A percentile compares a stretch with the other conserved stretches of the same genome.
These are phyloP conservation scores for Spathaspora passalidarum DNA, from an alignment of 805 yeast species.

Conservation along the genomic window DNA sequence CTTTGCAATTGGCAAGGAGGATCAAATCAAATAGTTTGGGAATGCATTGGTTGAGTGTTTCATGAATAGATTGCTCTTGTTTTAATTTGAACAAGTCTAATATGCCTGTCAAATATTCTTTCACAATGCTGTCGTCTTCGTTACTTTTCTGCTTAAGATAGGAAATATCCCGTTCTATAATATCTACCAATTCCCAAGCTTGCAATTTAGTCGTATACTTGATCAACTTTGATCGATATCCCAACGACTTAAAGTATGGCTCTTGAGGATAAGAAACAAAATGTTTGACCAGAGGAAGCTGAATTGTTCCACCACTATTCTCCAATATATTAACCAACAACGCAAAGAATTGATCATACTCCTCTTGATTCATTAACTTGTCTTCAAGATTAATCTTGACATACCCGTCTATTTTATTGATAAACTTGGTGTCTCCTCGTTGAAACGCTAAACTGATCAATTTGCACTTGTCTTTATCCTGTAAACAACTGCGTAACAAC, in stretches of 20 bases:
- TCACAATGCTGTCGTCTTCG: too few relatives aligned
- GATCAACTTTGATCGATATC: neutral
- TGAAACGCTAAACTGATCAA: constrained; percentile 1
- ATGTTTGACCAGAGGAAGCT: constrained; percentile 18
- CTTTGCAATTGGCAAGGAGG: neutral
- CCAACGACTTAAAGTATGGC: neutral
- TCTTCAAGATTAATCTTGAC: neutral
- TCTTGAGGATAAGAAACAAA: constrained; percentile 3
- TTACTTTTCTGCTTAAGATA: neutral
- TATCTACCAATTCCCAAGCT: neutral
- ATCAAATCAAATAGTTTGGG: constrained; percentile 5
- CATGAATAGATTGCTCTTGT: neutral
- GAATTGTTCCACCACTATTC: constrained; percentile 9
- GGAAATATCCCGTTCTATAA: constrained; percentile 2
- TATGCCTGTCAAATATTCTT: neutral
- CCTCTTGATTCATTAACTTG: constrained; percentile 2
- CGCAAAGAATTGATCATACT: constrained; percentile 10
- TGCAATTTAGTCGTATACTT: neutral
- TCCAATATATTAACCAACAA: constrained; percentile 11
- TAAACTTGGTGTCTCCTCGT: neutral
- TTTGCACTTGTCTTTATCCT: neutral
- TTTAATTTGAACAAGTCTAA: neutral
- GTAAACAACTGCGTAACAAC: constrained; percentile 2
- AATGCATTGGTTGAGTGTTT: constrained; percentile 2
- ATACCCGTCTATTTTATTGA: neutral